These are phyloP conservation scores for Aspergillus sojae DNA, from an alignment of 2,329 filamentous ascomycete genomes.

Conservation along the genomic window DNA sequence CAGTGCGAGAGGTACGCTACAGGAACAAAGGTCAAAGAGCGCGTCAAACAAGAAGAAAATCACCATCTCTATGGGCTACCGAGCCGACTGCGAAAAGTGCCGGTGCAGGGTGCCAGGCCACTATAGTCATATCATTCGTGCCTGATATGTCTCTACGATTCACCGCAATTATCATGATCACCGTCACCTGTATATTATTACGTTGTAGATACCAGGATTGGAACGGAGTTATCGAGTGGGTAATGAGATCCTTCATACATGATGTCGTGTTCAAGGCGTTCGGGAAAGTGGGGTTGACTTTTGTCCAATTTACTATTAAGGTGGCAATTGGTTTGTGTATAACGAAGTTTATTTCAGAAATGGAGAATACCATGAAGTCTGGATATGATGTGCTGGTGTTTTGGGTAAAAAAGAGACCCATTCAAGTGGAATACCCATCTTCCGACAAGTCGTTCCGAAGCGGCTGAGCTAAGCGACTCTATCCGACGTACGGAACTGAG, in stretches of 20 bases:
- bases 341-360: neutral
- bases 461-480: constrained; percentile 26
- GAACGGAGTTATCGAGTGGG: neutral
- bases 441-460: constrained; percentile 25
- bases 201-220: constrained; percentile 7
- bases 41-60: constrained; percentile 51
- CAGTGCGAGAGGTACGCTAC: neutral
- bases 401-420: neutral
- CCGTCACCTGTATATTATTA: neutral
- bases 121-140: constrained; percentile 73
- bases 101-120: constrained; percentile 73
- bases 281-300: too few species aligned
- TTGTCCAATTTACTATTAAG: neutral
- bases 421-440: constrained; percentile 1
- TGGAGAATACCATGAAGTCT: neutral
- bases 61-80: constrained; percentile 76
- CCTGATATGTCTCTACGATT: constrained; percentile 20
- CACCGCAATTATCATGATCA: neutral
- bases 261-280: constrained; percentile 1
- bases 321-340: constrained; percentile 1
- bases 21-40: neutral
- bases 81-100: constrained; percentile 78
- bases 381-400: neutral
- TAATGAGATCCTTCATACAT: neutral
- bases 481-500: constrained; percentile 16